Evolutionary conservation across 257 asterid species (phyloP).

Genomic region (Solanum appendiculatum): DNA sequence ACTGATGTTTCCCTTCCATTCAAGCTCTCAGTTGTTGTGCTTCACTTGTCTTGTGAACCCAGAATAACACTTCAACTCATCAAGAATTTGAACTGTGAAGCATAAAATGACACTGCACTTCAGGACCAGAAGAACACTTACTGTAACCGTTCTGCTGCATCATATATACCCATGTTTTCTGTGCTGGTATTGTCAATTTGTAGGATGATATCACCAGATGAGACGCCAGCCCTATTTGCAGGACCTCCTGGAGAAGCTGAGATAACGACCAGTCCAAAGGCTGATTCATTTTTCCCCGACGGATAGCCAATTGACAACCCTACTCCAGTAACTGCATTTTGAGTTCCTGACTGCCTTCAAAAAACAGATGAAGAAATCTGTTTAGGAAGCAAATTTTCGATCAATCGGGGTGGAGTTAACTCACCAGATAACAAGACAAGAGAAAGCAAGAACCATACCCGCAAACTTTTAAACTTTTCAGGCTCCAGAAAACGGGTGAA

Average conservation of each 20-base stretch:
- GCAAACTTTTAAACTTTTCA: slow-evolving; percentile 69
- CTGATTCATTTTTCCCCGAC: slow-evolving; percentile 40
- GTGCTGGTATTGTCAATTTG: slow-evolving; percentile 73
- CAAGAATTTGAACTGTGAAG: background rate
- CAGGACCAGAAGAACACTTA: slow-evolving; percentile 31
- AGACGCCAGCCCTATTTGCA: slow-evolving; percentile 79
- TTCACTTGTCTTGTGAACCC: background rate
- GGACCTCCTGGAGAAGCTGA: slow-evolving; percentile 97
- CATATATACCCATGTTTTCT: slow-evolving; percentile 78
- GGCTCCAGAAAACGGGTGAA: slow-evolving; percentile 98
- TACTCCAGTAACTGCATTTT: slow-evolving; percentile 81
- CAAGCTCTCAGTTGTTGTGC: background rate
- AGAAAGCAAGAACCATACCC: slow-evolving; percentile 48
- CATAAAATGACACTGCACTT: background rate
- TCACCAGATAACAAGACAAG: background rate
- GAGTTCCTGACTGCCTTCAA: slow-evolving; percentile 98
- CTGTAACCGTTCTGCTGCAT: slow-evolving; percentile 92
- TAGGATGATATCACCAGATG: slow-evolving; percentile 74
- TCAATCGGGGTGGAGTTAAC: background rate
- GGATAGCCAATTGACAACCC: slow-evolving; percentile 93
- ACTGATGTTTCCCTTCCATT: background rate
- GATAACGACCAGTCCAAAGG: slow-evolving; percentile 74
- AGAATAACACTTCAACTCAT: background rate
- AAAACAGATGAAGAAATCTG: slow-evolving; percentile 27
- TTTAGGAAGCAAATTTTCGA: slow-evolving; percentile 8